These are phyloP conservation scores for Aspergillus baeticus DNA, from an alignment of 495 filamentous ascomycete species.

Conservation along the genomic window DNA sequence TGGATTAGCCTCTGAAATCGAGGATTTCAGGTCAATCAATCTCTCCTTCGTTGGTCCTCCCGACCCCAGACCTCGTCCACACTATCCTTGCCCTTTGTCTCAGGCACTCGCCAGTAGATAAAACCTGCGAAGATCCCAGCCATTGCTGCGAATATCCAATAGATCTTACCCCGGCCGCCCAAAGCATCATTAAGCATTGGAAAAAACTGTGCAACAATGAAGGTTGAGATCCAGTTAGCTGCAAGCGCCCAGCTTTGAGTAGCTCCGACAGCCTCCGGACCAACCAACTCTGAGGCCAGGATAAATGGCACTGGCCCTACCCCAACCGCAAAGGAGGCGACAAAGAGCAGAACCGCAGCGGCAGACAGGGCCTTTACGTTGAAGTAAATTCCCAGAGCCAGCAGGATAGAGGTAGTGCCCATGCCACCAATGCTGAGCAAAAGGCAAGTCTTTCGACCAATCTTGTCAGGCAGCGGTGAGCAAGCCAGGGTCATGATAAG, in stretches of 20 bases:
- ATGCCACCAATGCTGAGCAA: slow-evolving; percentile 80
- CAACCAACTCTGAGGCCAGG: slow-evolving; percentile 83
- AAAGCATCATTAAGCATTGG: slow-evolving; percentile 75
- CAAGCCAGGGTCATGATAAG: slow-evolving; percentile 75
- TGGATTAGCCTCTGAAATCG: background rate
- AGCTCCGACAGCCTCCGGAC: slow-evolving; percentile 82
- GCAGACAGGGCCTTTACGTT: slow-evolving; percentile 72
- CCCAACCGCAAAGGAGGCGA: slow-evolving; percentile 85
- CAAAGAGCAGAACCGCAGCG: slow-evolving; percentile 77
- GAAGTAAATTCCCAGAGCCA: slow-evolving; percentile 74
- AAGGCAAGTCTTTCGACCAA: slow-evolving; percentile 82
- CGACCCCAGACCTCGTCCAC: slow-evolving; percentile 89
- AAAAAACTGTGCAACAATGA: slow-evolving; percentile 90
- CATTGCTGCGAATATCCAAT: slow-evolving; percentile 80
- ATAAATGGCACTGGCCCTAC: slow-evolving; percentile 95
- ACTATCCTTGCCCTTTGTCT: slow-evolving; percentile 78
- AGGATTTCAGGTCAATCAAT: slow-evolving; percentile 28
- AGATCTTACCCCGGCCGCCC: slow-evolving; percentile 76
- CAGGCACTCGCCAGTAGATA: slow-evolving; percentile 69
- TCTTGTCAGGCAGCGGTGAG: slow-evolving; percentile 79
- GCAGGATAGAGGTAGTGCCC: slow-evolving; percentile 67
- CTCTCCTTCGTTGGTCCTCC: slow-evolving; percentile 28
- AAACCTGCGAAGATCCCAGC: slow-evolving; percentile 65
- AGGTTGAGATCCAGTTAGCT: slow-evolving; percentile 89
- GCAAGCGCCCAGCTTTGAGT: slow-evolving; percentile 81